Percentiles rank a stretch among this genome's conserved stretches.
phyloP scores from a whole-genome alignment of 1,139 yeast genomes.

The Zygosaccharomyces sapae region DNA sequence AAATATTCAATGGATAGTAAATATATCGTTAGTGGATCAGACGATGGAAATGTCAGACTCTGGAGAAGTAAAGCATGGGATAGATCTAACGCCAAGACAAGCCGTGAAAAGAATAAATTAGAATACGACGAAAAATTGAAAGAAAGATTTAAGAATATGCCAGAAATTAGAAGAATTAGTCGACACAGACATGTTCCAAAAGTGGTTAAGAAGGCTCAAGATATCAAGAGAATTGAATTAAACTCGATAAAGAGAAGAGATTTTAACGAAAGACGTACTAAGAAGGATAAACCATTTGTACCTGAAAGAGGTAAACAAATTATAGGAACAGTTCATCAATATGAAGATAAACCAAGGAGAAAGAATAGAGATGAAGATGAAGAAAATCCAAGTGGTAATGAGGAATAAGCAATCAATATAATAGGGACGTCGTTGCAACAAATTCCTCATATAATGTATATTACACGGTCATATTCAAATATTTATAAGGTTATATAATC shows the following conservation, averaged over 20 bases:
- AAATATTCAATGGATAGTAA: slow-evolving; percentile 83
- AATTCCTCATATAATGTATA: slow-evolving; percentile 1
- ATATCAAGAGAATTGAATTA: slow-evolving; percentile 72
- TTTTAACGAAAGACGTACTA: slow-evolving; percentile 73
- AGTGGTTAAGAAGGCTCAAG: slow-evolving; percentile 82
- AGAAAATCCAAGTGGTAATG: slow-evolving; percentile 4
- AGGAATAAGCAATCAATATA: slow-evolving; percentile 4
- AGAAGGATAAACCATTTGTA: slow-evolving; percentile 57
- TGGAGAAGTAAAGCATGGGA: slow-evolving; percentile 91
- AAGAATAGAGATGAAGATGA: slow-evolving; percentile 8
- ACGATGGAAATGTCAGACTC: slow-evolving; percentile 88
- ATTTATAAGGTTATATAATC: slow-evolving; percentile 7
- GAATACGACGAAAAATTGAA: slow-evolving; percentile 90
- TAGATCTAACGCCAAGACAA: slow-evolving; percentile 72
- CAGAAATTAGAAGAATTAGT: slow-evolving; percentile 84
- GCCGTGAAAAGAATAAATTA: slow-evolving; percentile 74
- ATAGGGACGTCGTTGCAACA: no score
- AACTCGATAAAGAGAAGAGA: slow-evolving; percentile 74
- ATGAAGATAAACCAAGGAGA: slow-evolving; percentile 24
- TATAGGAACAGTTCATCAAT: slow-evolving; percentile 70
- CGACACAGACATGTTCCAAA: slow-evolving; percentile 90
- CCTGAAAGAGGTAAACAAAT: slow-evolving; percentile 83
- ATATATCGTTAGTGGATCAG: slow-evolving; percentile 89
- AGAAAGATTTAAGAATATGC: slow-evolving; percentile 93
- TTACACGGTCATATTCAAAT: slow-evolving; percentile 8